Evolutionary conservation across 2,329 filamentous ascomycete genomes (phyloP), one percentile per base, ranked within the genome.

Genomic region (Domatiomyces catenatus): DNA sequence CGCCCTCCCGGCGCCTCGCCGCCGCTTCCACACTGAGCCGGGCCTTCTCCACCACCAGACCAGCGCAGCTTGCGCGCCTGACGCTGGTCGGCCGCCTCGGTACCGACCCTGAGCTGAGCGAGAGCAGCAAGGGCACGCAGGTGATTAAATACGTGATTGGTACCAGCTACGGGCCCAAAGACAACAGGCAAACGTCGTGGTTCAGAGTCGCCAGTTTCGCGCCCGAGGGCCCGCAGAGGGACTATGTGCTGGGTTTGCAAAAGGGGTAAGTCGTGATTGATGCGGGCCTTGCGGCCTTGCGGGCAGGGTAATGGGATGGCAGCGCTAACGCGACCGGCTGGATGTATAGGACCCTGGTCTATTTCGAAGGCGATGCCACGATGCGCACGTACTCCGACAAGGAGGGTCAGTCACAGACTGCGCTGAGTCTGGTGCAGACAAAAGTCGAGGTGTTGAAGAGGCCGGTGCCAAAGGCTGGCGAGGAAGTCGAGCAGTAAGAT

Each of bases 11-110:
- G 59, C 68, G 69, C 69, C 69, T 68, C 59, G 61, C 66, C 69
- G 69, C 72, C 64, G 69, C 66, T 63, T 57, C 65, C 59, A 59
- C 70, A 32, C 60, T 62, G 42, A 52, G 62, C 52, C 86, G 87
- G 69, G 70, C 81, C 63, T 94, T 95, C 77, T 86, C 80, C 71
- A 80, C 81, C 60, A 81, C 83, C 44, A 71, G 80, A 42, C 67
- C 77, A 47, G 61, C 72, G 44, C 70, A 71, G 58, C 63, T 92
- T 58, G 86, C 92, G 59, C 84, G 82, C 68, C 84, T 98, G 73
- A 84, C 81, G 62, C 74, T 98, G 67, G 76, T 95, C 60, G 92
- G 92, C 63, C 84, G 88, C 67, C 80, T 98, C 48, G 87, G 78
- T 54, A 77, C 80, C 60, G 76, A 79, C 49, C 90, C 92, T 52